Percentiles rank a stretch among this genome's conserved stretches.
These are phyloP conservation scores for Pyricularia sp. DNA, from an alignment of 2,329 filamentous ascomycete genomes.

Conservation along the genomic window DNA sequence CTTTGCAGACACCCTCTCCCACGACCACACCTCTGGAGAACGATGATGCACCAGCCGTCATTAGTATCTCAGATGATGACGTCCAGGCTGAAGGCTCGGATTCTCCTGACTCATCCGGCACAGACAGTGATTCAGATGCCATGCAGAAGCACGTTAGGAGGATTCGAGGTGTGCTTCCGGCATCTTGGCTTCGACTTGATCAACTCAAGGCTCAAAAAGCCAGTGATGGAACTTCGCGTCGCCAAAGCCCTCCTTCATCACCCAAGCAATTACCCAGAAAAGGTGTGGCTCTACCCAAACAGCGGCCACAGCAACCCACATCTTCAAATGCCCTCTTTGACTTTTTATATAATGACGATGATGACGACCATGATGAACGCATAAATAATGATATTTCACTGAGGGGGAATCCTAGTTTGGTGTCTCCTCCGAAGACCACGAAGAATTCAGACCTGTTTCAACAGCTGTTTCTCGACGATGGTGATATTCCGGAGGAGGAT, in stretches of 20 bases:
- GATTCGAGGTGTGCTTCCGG: conserved; percentile 53
- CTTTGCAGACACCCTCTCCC: not conserved
- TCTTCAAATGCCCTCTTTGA: conserved; percentile 15
- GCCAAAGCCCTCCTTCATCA: conserved; percentile 21
- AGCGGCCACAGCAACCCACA: conserved; percentile 16
- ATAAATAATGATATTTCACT: conserved; percentile 4
- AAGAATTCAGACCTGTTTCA: not conserved
- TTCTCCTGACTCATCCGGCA: conserved; percentile 7
- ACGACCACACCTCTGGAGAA: not conserved
- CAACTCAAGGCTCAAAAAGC: conserved; percentile 29
- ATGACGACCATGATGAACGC: conserved; percentile 11
- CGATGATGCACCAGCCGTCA: not conserved
- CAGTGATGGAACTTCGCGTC: conserved; percentile 17
- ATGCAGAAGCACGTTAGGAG: conserved; percentile 29
- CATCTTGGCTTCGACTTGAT: conserved; percentile 57
- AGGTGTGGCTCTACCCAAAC: conserved; percentile 40
- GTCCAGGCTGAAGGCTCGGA: not conserved
- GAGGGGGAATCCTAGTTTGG: not conserved
- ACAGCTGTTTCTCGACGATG: conserved; percentile 32
- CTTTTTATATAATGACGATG: conserved; percentile 33
- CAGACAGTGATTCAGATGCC: conserved; percentile 31
- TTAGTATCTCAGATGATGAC: not conserved
- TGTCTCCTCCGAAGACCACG: not conserved
- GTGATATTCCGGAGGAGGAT: conserved; percentile 39
- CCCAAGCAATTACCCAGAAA: conserved; percentile 29